Conservation (phyloP, 495 filamentous ascomycete species). For the Aspergillus carlsbadensis region DNA sequence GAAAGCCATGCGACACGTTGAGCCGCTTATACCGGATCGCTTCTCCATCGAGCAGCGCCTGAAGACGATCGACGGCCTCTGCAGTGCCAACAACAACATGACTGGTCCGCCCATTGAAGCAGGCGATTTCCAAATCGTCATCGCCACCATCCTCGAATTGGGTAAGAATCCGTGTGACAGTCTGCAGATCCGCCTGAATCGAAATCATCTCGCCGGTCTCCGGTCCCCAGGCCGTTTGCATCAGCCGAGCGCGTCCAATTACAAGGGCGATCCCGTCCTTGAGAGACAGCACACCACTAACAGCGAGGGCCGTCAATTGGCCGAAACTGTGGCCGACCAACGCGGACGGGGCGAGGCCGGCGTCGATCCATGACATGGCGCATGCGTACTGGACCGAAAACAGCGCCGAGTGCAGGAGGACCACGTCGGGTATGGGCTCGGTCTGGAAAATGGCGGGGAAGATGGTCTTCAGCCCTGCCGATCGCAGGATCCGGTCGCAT, state of each 20-base stretch:
- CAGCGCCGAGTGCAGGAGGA: slow-evolving; percentile 37
- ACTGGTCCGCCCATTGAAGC: slow-evolving; percentile 32
- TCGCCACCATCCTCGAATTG: too few relatives aligned
- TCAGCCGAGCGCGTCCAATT: slow-evolving; percentile 37
- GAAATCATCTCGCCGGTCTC: slow-evolving; percentile 52
- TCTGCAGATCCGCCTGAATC: slow-evolving; percentile 32
- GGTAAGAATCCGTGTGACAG: slow-evolving; percentile 16
- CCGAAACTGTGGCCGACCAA: slow-evolving; percentile 53
- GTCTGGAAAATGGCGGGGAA: slow-evolving; percentile 47
- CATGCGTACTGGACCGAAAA: slow-evolving; percentile 50
- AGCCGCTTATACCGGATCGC: slow-evolving; percentile 35
- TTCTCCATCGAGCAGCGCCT: neutral
- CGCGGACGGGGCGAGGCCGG: slow-evolving; percentile 27
- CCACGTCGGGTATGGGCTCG: slow-evolving; percentile 31
- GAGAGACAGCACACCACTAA: slow-evolving; percentile 34
- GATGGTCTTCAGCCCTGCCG: slow-evolving; percentile 21
- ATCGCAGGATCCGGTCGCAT: slow-evolving; percentile 16
- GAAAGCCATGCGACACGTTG: slow-evolving; percentile 51
- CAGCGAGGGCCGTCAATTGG: slow-evolving; percentile 37
- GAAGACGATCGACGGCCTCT: slow-evolving; percentile 26
- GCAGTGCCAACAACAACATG: slow-evolving; percentile 43
- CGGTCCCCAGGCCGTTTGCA: slow-evolving; percentile 41
- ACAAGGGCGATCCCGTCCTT: slow-evolving; percentile 40
- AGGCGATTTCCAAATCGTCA: neutral
- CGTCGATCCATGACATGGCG: slow-evolving; percentile 45